Base-by-base conservation (phyloP, 2,329 filamentous ascomycete genomes). In the Whalleya microplaca region DNA sequence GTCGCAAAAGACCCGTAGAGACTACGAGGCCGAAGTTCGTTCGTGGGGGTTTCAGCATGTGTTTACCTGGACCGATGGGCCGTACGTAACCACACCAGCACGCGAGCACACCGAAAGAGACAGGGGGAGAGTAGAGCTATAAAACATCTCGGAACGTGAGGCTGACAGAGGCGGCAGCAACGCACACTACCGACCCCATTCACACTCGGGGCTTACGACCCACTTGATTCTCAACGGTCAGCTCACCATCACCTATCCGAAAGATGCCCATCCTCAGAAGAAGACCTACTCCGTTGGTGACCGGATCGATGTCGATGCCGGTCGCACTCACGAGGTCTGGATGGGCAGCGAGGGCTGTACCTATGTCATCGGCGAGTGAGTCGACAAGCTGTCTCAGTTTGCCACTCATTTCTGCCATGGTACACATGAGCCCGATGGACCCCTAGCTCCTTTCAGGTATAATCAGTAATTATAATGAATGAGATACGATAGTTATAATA, bases 31-130 rank as follows among this genome's bases (percentile, higher is more conserved):
- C 48, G 76, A 89, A 66, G 88, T 91, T 21, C 79, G 79, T 37
- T 84, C 82, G 1, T 91, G 88, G 88, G 88, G 88, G 1, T 92
- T 91, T 69, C 64, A 71, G 2, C 78, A 85, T 48, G 87, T 90
- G 67, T 90, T 90, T 62, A 90, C 87, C 2, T 91, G 88, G 88
- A 85, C 81, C 7, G 89, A 91, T 72, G 75, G 78, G 20, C 84
- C 86, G 87, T 90, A 80, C 70, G 84, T 80, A 56, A 49, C 40
- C 43, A 46, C 51, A 48, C 23, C 41, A 6, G 32, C 32, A 37
- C 14, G n/a, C n/a, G n/a, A n/a, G n/a, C n/a, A 37, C 32, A 5
- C 3, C 3, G 32, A 37, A 14, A 37, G 14, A 16, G 32, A 16
- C 3, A 37, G 32, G 14, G 32, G 32, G 10, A 7, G 9, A 37